Evolutionary conservation across 1,284 basidiomycete genomes (phyloP), one percentile per base, ranked within the genome.

Genomic region (Takashimella tepidaria): DNA sequence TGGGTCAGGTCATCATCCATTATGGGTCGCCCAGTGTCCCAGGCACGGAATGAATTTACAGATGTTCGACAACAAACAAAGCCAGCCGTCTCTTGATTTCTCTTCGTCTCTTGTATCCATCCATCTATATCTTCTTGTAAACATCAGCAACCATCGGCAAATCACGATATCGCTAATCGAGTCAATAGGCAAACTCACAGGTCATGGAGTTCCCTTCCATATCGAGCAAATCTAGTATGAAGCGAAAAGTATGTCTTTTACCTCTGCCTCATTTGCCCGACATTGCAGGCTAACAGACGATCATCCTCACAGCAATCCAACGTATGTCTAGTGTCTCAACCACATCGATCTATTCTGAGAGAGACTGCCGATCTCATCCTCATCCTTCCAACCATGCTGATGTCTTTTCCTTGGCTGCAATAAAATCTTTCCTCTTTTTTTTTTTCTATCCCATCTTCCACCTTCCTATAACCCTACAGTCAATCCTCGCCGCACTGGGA

Each of bases 401-500:
- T 13, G 24, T 25, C 27, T 26, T 41, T 20, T 19, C 19, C 6
- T 27, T 20, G 45, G 25, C 50, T 25, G 44, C 6, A 50, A 58
- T 53, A 53, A 58, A 46, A 51, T 51, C 23, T 58, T 54, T 19
- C 53, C 55, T 40, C 44, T 50, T 54, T n/a, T 27, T 16, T 12
- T 25, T 26, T 19, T 10, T n/a, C 24, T 16, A 13, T 11, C 25
- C 37, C 6, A 23, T 11, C 16, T 45, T 8, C 21, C 4, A 20
- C 20, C 41, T 50, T 22, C 53, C 56, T 2, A 25, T 41, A 27
- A 12, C 3, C 12, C 16, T 31, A 11, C 10, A 67, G 65, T 64
- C 65, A 16, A 54, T 67, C 11, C 57, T 67, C 10, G 54, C 55
- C 5, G 65, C 65, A 3, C 55, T 67, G 8, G 59, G 65, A 27